A percentile compares a stretch with the other conserved stretches of the same genome.
Conservation (phyloP, 2,329 filamentous ascomycete species). For the Botrytis porri region DNA sequence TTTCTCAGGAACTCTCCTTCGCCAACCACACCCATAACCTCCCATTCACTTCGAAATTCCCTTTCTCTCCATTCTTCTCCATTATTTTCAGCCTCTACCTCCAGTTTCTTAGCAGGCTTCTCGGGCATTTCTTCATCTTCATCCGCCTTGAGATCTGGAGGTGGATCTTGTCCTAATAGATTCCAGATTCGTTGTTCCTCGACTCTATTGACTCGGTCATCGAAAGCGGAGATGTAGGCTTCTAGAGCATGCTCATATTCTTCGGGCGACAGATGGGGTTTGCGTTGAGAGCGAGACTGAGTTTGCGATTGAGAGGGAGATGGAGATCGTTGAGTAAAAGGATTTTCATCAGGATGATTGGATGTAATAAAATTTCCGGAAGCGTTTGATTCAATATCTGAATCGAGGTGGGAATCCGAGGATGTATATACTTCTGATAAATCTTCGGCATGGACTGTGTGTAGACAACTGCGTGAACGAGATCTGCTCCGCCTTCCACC, state of each 20-base stretch:
- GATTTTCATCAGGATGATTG: background rate
- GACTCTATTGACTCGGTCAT: conserved; percentile 28
- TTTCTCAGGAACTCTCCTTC: conserved; percentile 31
- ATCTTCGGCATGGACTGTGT: background rate
- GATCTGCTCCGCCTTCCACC: conserved; percentile 20
- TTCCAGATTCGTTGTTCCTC: conserved; percentile 36
- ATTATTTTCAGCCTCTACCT: conserved; percentile 1
- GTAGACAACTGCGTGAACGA: conserved; percentile 19
- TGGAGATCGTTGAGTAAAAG: background rate
- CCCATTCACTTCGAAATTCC: conserved; percentile 37
- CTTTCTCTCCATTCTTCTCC: conserved; percentile 33
- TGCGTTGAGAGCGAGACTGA: background rate
- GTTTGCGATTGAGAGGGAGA: conserved; percentile 6
- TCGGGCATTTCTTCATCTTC: conserved; percentile 16
- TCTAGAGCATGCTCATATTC: conserved; percentile 14
- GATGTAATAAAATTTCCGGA: background rate
- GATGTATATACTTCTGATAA: conserved; percentile 15
- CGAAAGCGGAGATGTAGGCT: conserved; percentile 22
- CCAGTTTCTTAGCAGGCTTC: conserved; percentile 12
- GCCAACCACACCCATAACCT: conserved; percentile 29
- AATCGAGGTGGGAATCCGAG: background rate
- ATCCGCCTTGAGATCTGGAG: conserved; percentile 29
- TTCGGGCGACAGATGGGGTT: background rate
- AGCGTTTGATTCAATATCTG: background rate
- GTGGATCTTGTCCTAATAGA: conserved; percentile 32